A percentile compares a stretch with the other conserved stretches of the same genome.
phyloP scores from a whole-genome alignment of 2,329 filamentous ascomycete species.

The Elsinoe australis region DNA sequence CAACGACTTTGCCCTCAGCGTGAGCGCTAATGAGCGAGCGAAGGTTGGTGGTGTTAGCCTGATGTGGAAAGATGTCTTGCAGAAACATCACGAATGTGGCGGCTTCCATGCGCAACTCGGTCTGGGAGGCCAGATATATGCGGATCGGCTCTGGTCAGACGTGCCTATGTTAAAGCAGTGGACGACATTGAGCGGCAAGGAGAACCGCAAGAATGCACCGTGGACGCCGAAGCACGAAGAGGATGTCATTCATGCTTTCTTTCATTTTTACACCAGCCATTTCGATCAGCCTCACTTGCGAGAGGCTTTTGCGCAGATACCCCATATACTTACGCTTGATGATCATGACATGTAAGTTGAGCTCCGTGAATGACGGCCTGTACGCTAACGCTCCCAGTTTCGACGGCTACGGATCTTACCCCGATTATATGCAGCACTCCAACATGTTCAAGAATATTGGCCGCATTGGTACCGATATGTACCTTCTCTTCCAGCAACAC shows the following conservation, averaged over 20 bases:
- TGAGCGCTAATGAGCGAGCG: constrained; percentile 75
- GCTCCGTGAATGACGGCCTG: constrained; percentile 18
- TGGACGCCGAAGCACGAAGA: constrained; percentile 96
- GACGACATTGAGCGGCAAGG: constrained; percentile 86
- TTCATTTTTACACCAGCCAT: constrained; percentile 97
- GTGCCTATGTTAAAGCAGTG: constrained; percentile 90
- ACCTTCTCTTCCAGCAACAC: constrained; percentile 95
- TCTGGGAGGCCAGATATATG: constrained; percentile 89
- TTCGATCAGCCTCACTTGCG: constrained; percentile 93
- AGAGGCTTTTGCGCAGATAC: constrained; percentile 95
- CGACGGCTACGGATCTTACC: constrained; percentile 94
- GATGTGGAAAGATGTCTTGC: constrained; percentile 98
- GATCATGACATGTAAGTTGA: constrained; percentile 90
- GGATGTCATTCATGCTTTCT: constrained; percentile 91
- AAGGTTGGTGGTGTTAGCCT: constrained; percentile 82
- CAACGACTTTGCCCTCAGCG: constrained; percentile 87
- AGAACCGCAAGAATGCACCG: constrained; percentile 77
- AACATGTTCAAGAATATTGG: constrained; percentile 98
- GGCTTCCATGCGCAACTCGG: constrained; percentile 93
- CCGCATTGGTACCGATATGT: constrained; percentile 92
- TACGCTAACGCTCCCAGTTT: constrained; percentile 51
- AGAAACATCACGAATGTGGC: constrained; percentile 93
- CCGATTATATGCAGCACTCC: constrained; percentile 95
- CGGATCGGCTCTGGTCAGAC: constrained; percentile 92
- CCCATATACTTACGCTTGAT: constrained; percentile 84